phyloP scores from a whole-genome alignment of 1,284 basidiomycete species.

The Leccinum subfulvum region DNA sequence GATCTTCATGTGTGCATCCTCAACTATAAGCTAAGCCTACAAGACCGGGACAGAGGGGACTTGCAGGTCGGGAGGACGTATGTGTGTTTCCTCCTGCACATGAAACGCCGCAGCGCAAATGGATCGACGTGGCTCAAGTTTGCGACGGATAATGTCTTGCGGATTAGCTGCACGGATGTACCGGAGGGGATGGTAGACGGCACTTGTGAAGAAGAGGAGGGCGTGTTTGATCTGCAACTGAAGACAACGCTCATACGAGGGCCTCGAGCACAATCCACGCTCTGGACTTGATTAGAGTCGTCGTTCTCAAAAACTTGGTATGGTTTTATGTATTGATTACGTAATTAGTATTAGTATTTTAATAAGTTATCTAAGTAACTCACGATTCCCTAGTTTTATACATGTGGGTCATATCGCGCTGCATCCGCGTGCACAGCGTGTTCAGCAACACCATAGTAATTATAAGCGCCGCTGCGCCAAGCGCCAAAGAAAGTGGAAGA shows the following conservation, averaged over 20 bases:
- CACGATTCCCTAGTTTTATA: no score
- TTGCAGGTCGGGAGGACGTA: constrained; percentile 21
- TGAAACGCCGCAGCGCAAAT: constrained; percentile 1
- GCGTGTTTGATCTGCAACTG: background rate
- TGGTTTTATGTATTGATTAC: no score
- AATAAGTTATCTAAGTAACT: no score
- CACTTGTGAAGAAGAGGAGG: background rate
- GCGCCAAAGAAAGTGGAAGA: background rate
- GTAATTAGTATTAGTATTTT: no score
- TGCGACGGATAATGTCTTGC: constrained; percentile 24
- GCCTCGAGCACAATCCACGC: background rate
- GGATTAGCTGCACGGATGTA: constrained; percentile 8
- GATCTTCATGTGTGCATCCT: constrained; percentile 27
- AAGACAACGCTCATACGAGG: background rate
- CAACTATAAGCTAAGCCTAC: constrained; percentile 17
- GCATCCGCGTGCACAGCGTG: background rate
- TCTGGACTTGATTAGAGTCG: no score
- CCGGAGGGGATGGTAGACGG: background rate
- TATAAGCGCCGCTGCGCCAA: background rate
- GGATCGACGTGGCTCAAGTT: constrained; percentile 27
- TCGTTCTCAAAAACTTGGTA: no score
- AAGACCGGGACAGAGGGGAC: constrained; percentile 4
- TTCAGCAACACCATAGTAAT: background rate
- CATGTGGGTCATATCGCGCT: constrained; percentile 95
- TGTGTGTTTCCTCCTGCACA: constrained; percentile 25